Evolutionary conservation across 371 early-diverging fungal genomes (phyloP).

Genomic region (Rhizopus arrhizus): DNA sequence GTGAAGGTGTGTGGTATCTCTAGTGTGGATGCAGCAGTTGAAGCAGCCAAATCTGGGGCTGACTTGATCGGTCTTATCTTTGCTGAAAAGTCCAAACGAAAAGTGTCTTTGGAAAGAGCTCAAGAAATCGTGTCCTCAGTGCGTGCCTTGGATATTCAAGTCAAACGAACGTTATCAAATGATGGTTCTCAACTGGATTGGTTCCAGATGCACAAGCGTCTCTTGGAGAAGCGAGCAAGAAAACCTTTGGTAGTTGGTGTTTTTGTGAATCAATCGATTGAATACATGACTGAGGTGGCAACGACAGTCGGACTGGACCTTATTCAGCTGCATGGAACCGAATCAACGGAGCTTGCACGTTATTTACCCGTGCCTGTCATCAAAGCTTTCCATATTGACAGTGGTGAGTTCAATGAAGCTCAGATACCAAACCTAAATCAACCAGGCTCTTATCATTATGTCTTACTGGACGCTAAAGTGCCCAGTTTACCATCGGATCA

Average conservation of each 20-base stretch:
- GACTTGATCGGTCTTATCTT: slow-evolving; percentile 92
- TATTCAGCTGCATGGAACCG: slow-evolving; percentile 92
- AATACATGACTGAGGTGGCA: slow-evolving; percentile 73
- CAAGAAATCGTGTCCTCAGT: slow-evolving; percentile 66
- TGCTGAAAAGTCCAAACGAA: slow-evolving; percentile 69
- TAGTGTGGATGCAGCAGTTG: slow-evolving; percentile 78
- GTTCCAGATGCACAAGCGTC: slow-evolving; percentile 58
- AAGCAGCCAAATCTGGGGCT: slow-evolving; percentile 81
- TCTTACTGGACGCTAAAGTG: slow-evolving; percentile 74
- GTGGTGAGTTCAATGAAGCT: slow-evolving; percentile 34
- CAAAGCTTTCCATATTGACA: slow-evolving; percentile 86
- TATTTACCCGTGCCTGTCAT: slow-evolving; percentile 84
- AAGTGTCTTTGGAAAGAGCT: slow-evolving; percentile 64
- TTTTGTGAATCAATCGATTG: slow-evolving; percentile 82
- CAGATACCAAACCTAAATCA: slow-evolving; percentile 49
- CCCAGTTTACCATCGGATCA: slow-evolving; percentile 46
- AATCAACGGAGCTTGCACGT: slow-evolving; percentile 63
- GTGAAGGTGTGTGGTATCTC: slow-evolving; percentile 94
- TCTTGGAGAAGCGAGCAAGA: slow-evolving; percentile 50
- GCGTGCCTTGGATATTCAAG: slow-evolving; percentile 41
- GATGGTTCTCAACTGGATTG: slow-evolving; percentile 43
- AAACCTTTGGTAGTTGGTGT: slow-evolving; percentile 91
- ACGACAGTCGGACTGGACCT: slow-evolving; percentile 76
- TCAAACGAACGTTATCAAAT: not conserved
- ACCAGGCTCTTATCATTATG: slow-evolving; percentile 66